A percentile compares a stretch with the other conserved stretches of the same genome.
These are phyloP conservation scores for Catenaria anguillulae DNA, from an alignment of 371 early-diverging fungal genomes.

Conservation along the genomic window DNA sequence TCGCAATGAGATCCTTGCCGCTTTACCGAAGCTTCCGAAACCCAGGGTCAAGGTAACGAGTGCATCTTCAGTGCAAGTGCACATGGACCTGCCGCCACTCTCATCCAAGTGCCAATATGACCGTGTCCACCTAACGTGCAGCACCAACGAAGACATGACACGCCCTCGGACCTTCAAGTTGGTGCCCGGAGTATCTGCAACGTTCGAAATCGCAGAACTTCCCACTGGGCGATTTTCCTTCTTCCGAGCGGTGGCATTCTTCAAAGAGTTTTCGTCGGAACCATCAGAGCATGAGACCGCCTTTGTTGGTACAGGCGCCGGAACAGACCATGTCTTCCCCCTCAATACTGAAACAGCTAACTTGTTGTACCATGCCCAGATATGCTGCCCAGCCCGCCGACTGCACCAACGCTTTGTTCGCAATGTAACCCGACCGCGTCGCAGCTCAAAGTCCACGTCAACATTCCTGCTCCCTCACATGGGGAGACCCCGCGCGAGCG, in stretches of 20 bases:
- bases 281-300: background rate
- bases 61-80: background rate
- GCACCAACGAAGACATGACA: background rate
- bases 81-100: background rate
- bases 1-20: conserved; percentile 14
- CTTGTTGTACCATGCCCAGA: too few species aligned
- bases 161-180: background rate
- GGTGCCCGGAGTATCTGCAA: conserved; percentile 12
- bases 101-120: background rate
- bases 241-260: background rate
- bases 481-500: conserved; percentile 17
- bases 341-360: too few species aligned
- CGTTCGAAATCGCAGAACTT: conserved; percentile 10
- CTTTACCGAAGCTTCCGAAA: background rate
- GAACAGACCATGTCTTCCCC: too few species aligned
- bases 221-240: conserved; percentile 16
- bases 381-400: background rate
- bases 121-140: background rate
- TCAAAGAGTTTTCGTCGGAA: background rate
- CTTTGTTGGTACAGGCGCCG: background rate
- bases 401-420: background rate
- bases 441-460: background rate
- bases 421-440: background rate
- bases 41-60: background rate
- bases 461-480: conserved; percentile 10